Conservation (phyloP, 179 eudicot genomes). For the Nepenthes alata region DNA sequence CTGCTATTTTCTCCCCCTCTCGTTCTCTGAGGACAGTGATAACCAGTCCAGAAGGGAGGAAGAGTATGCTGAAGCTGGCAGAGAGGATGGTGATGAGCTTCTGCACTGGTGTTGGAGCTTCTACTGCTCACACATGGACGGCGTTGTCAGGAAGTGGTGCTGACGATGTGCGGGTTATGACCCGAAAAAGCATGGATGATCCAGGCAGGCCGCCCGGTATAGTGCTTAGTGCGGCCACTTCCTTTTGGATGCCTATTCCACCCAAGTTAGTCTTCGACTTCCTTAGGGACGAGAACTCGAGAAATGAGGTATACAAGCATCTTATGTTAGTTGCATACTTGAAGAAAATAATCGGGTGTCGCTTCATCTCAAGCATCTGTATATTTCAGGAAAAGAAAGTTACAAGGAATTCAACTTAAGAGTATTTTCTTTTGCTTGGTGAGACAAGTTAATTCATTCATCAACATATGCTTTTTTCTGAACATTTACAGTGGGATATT, state of each 20-base stretch:
- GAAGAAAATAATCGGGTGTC: too few relatives aligned
- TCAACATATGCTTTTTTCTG: not conserved
- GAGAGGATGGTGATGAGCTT: conserved; percentile 54
- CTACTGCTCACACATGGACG: conserved; percentile 52
- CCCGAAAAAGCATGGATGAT: conserved; percentile 49
- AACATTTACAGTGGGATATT: conserved; percentile 36
- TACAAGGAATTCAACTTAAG: not conserved
- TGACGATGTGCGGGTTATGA: conserved; percentile 54
- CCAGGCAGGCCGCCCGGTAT: conserved; percentile 59
- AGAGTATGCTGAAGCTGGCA: conserved; percentile 51
- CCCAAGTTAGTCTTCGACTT: conserved; percentile 51
- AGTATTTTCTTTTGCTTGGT: not conserved
- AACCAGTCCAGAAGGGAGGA: conserved; percentile 40
- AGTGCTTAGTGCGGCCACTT: conserved; percentile 54
- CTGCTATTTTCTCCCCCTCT: too few relatives aligned
- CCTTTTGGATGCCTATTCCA: conserved; percentile 47
- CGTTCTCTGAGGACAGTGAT: conserved; percentile 18
- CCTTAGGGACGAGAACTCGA: conserved; percentile 41
- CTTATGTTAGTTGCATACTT: not conserved
- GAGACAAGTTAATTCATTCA: not conserved
- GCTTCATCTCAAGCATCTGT: too few relatives aligned
- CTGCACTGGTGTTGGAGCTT: conserved; percentile 52
- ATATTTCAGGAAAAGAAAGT: too few relatives aligned
- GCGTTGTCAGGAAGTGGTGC: conserved; percentile 42
- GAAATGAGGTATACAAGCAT: conserved; percentile 27